A percentile compares a stretch with the other conserved stretches of the same genome.
These are phyloP conservation scores for Puya raimondii DNA, from an alignment of 176 grass and related monocot species.

Conservation along the genomic window DNA sequence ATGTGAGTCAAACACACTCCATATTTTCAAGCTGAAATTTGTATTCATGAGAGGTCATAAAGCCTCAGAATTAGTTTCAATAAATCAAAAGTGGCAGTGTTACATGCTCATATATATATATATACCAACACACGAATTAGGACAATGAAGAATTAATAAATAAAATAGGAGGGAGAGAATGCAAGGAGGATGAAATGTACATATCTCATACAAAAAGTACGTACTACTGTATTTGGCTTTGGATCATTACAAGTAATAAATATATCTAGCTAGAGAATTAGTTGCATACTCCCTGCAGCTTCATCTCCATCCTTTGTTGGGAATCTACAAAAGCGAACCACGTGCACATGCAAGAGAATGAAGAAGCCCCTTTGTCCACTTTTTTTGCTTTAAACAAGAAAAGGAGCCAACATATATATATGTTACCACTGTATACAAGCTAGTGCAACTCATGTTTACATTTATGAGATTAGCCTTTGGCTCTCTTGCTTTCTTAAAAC, in stretches of 20 bases:
- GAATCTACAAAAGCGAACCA: conserved; percentile 4
- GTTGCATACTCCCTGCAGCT: background rate
- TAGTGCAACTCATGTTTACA: background rate
- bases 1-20: no score
- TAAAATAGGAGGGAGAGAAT: no score
- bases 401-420: background rate
- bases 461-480: background rate
- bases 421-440: background rate
- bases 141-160: no score
- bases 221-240: no score
- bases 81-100: no score
- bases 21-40: no score
- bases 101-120: no score
- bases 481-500: background rate
- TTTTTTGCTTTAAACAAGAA: conserved; percentile 1
- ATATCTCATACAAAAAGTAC: no score
- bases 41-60: no score
- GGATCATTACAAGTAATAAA: background rate
- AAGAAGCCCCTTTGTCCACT: background rate
- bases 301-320: background rate
- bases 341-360: conserved; percentile 10
- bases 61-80: no score
- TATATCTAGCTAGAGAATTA: background rate
- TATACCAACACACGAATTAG: no score
- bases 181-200: no score